Evolutionary conservation across 768 basidiomycete species (phyloP).

Genomic region (Macrolepiota albuminosa): DNA sequence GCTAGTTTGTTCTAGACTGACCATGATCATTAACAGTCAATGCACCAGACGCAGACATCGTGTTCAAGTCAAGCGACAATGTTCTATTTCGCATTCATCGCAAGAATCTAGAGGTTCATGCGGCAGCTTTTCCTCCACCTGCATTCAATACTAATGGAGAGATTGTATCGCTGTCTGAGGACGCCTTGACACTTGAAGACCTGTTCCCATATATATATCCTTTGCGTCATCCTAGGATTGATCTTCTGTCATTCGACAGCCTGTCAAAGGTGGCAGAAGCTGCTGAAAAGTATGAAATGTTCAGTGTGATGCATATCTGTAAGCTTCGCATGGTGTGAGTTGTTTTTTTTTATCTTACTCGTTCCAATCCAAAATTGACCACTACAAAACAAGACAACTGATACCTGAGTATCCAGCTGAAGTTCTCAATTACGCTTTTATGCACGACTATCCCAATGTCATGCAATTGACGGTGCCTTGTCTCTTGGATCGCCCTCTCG

Average conservation of each 20-base stretch:
- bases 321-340: not conserved
- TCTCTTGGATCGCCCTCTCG: not conserved
- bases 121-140: not conserved
- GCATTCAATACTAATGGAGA: not conserved
- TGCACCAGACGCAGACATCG: not conserved
- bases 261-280: not conserved
- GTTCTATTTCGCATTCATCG: not conserved
- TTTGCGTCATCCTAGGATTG: not conserved
- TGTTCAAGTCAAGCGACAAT: not conserved
- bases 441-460: not conserved
- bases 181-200: not conserved
- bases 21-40: not conserved
- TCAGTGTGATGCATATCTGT: not conserved
- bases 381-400: not conserved
- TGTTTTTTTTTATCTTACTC: not conserved
- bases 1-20: not conserved
- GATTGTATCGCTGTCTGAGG: not conserved
- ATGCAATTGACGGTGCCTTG: not conserved
- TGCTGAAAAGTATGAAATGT: not conserved
- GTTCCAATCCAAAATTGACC: not conserved
- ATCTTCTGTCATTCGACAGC: not conserved
- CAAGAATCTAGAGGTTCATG: not conserved
- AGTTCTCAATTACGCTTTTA: not conserved
- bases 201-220: not conserved
- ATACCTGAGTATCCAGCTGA: not conserved